Percentiles rank a stretch among this genome's conserved stretches.
Evolutionary conservation across 2,329 filamentous ascomycete genomes (phyloP).

Genomic region (Chaetomium sp.): DNA sequence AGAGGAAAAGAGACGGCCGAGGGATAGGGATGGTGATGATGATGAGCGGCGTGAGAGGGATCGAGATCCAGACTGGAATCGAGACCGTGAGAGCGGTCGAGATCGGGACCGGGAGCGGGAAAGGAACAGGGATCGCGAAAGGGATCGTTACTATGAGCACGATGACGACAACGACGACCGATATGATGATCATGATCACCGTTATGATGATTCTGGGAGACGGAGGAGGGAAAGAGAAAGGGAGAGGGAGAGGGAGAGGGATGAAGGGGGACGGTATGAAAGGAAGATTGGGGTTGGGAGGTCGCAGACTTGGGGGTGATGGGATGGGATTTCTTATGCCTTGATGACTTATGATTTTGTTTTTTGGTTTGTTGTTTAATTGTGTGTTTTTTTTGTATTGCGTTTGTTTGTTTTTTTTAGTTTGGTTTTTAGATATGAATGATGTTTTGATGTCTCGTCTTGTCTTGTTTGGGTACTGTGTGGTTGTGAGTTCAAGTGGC

Average conservation of each 20-base stretch:
- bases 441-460: conserved; percentile 2
- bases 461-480: neutral
- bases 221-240: conserved; percentile 11
- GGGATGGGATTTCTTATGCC: neutral
- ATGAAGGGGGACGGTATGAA: conserved; percentile 9
- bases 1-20: conserved; percentile 5
- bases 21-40: conserved; percentile 6
- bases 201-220: no score
- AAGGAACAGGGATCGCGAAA: neutral
- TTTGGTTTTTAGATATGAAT: neutral
- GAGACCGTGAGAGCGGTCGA: neutral
- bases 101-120: conserved; percentile 1
- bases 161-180: conserved; percentile 12
- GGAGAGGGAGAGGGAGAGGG: conserved; percentile 15
- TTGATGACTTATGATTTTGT: conserved; percentile 14
- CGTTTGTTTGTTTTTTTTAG: conserved; percentile 3
- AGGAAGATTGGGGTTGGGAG: neutral
- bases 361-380: neutral
- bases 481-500: no score
- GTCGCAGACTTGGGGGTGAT: conserved; percentile 7
- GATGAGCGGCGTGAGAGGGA: neutral
- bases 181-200: conserved; percentile 8
- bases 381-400: conserved; percentile 3
- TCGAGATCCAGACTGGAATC: neutral
- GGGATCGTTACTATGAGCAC: conserved; percentile 9